A percentile compares a stretch with the other conserved stretches of the same genome.
phyloP scores from a whole-genome alignment of 352 stramenopile species.

The Globisporangium orthogonon region DNA sequence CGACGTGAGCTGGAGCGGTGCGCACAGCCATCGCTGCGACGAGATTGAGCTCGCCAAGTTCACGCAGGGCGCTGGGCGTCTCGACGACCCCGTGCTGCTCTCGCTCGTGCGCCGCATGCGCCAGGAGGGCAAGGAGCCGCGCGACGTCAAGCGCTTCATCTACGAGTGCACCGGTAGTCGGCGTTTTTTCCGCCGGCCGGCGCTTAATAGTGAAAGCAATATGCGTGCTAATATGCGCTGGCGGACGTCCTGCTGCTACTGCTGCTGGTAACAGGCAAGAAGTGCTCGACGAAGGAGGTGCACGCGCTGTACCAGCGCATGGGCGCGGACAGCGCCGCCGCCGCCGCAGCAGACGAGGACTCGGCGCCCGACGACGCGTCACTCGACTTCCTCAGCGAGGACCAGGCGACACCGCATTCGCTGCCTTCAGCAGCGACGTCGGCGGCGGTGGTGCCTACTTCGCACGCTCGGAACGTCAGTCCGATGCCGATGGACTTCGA shows the following conservation, averaged over 20 bases:
- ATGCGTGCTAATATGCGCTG: background rate
- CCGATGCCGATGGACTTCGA: background rate
- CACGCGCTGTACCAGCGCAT: conserved; percentile 5
- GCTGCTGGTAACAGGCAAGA: conserved; percentile 1
- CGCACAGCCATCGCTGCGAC: conserved; percentile 5
- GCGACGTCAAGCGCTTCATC: conserved; percentile 7
- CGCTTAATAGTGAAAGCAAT: background rate
- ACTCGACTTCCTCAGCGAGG: conserved; percentile 1
- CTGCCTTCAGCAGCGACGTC: background rate
- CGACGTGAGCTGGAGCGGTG: conserved; percentile 5
- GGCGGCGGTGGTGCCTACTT: background rate
- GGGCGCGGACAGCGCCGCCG: background rate
- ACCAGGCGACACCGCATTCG: background rate
- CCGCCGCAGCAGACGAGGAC: background rate
- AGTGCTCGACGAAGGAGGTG: conserved; percentile 5
- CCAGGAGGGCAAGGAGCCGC: conserved; percentile 3
- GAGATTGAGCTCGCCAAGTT: conserved; percentile 1
- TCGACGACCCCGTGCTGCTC: conserved; percentile 9
- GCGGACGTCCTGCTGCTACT: background rate
- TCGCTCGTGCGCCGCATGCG: conserved; percentile 8
- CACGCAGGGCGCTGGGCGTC: background rate
- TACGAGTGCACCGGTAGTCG: conserved; percentile 5
- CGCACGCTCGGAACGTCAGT: background rate
- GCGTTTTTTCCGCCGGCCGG: background rate
- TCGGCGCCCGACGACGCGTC: background rate